A percentile compares a stretch with the other conserved stretches of the same genome.
Conservation (phyloP, 2,329 filamentous ascomycete species). For the Leptographium flavum region DNA sequence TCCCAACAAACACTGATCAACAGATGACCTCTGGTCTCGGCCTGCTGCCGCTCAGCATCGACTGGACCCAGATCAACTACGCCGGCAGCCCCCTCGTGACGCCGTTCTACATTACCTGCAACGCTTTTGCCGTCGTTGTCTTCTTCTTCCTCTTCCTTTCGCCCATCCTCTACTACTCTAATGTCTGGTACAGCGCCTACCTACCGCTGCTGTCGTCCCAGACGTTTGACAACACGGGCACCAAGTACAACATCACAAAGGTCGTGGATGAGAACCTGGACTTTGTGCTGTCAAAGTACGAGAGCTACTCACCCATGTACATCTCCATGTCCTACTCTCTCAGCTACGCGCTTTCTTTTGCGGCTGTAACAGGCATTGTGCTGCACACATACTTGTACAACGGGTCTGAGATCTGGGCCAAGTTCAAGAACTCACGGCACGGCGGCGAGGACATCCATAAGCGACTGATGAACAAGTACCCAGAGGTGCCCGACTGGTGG, state of each 20-base stretch:
- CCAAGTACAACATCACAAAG: constrained; percentile 30
- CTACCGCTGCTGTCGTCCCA: constrained; percentile 38
- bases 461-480: constrained; percentile 29
- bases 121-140: constrained; percentile 41
- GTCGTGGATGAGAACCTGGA: constrained; percentile 28
- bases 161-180: constrained; percentile 42
- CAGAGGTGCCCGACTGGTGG: constrained; percentile 32
- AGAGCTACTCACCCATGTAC: constrained; percentile 36
- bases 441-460: constrained; percentile 25
- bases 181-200: constrained; percentile 40
- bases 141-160: constrained; percentile 41
- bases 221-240: constrained; percentile 34
- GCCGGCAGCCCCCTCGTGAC: constrained; percentile 4
- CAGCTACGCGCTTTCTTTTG: constrained; percentile 42
- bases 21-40: constrained; percentile 12
- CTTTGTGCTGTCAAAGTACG: constrained; percentile 32
- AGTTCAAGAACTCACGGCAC: constrained; percentile 21
- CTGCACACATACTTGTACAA: constrained; percentile 38
- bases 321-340: constrained; percentile 33
- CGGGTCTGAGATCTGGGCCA: constrained; percentile 34
- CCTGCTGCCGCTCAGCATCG: constrained; percentile 7
- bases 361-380: constrained; percentile 36
- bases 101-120: constrained; percentile 46
- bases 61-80: constrained; percentile 9
- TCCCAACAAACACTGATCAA: neutral